Percentiles rank a stretch among this genome's conserved stretches.
Evolutionary conservation across 371 early-diverging fungal species (phyloP).

Genomic region (Syncephalastrum monosporum): DNA sequence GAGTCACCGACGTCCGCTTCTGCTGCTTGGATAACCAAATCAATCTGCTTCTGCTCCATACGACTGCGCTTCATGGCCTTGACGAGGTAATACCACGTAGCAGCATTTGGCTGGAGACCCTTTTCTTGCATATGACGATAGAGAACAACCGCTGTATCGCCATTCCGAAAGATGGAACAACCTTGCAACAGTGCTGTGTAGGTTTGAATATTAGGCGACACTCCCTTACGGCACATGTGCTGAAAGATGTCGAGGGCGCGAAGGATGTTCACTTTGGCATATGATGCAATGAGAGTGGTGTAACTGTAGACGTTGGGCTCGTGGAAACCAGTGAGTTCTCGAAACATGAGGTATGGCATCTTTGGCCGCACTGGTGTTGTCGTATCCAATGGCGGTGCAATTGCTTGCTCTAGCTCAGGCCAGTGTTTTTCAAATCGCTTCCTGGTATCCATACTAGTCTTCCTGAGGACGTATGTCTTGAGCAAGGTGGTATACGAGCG

Average conservation of each 20-base stretch:
- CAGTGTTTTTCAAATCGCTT: not conserved
- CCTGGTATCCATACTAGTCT: constrained; percentile 9
- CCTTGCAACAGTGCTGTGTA: constrained; percentile 45
- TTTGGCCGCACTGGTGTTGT: too few relatives aligned
- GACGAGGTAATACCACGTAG: constrained; percentile 43
- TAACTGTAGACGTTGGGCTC: constrained; percentile 46
- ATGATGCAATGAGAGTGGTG: constrained; percentile 47
- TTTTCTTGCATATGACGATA: constrained; percentile 41
- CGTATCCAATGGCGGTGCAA: not conserved
- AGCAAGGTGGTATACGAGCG: constrained; percentile 36
- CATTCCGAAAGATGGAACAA: constrained; percentile 43
- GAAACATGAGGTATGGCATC: constrained; percentile 27
- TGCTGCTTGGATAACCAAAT: constrained; percentile 1
- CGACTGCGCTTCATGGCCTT: constrained; percentile 36
- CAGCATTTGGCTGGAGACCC: constrained; percentile 29
- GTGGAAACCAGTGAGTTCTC: constrained; percentile 37
- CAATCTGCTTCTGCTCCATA: constrained; percentile 29
- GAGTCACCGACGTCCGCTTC: too few relatives aligned
- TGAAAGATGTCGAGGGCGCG: constrained; percentile 37
- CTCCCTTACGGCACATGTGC: constrained; percentile 35
- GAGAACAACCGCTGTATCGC: constrained; percentile 24
- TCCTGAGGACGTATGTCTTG: constrained; percentile 19
- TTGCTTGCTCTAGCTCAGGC: not conserved
- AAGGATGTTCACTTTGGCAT: constrained; percentile 36
- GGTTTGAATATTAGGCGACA: constrained; percentile 35